phyloP scores from a whole-genome alignment of 2,329 filamentous ascomycete species.

The Aspergillus felis region DNA sequence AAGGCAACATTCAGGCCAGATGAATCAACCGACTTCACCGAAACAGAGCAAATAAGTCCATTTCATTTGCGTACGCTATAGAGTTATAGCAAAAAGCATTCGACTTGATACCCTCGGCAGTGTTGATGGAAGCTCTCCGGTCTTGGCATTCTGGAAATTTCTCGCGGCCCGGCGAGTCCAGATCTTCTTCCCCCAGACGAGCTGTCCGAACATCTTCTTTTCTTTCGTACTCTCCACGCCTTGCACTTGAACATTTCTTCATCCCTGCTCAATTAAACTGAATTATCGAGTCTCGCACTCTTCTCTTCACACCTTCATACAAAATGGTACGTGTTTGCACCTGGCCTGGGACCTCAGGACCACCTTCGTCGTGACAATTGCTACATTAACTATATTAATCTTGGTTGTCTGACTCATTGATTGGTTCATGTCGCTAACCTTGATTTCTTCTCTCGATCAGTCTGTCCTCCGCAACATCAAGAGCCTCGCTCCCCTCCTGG shows the following conservation, averaged over 20 bases:
- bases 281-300: conserved; percentile 10
- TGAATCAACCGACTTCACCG: not conserved
- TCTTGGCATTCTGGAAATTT: conserved; percentile 47
- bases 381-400: not conserved
- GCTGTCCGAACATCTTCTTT: conserved; percentile 23
- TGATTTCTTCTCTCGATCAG: conserved; percentile 16
- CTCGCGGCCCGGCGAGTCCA: conserved; percentile 28
- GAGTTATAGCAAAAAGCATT: not conserved
- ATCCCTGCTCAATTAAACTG: conserved; percentile 1
- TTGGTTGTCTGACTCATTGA: not conserved
- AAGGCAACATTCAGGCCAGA: not conserved
- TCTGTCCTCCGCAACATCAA: conserved; percentile 87
- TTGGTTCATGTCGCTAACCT: conserved; percentile 1
- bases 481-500: conserved; percentile 88
- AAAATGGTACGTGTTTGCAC: conserved; percentile 23
- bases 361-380: conserved; percentile 4
- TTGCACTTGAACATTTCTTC: conserved; percentile 13
- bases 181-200: conserved; percentile 32
- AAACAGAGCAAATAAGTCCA: not conserved
- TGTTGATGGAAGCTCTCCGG: conserved; percentile 22
- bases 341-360: not conserved
- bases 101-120: conserved; percentile 29
- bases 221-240: conserved; percentile 26
- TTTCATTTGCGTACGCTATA: no score
- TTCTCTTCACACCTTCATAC: conserved; percentile 4